Evolutionary conservation across 2,329 filamentous ascomycete genomes (phyloP).

Genomic region (Cordyceps cateniannulata): DNA sequence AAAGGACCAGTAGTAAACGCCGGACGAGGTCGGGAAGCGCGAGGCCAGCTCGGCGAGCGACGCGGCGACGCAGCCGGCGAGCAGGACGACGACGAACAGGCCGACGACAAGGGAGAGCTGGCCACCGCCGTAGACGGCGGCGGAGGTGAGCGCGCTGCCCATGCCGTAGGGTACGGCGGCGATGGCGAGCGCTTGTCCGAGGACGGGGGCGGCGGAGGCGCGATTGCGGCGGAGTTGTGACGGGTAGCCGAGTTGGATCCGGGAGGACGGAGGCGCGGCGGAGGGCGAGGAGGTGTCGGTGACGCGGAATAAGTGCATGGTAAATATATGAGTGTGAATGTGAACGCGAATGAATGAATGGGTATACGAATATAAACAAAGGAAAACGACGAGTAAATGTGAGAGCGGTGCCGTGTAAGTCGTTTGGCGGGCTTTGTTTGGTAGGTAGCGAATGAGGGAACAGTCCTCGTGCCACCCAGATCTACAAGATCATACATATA

Average conservation of each 20-base stretch:
- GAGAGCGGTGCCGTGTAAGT: no score
- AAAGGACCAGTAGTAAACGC: slow-evolving; percentile 15
- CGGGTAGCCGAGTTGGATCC: neutral
- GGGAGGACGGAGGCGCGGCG: no score
- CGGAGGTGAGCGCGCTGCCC: neutral
- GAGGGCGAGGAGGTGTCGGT: no score
- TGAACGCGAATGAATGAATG: no score
- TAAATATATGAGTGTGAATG: no score
- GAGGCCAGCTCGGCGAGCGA: slow-evolving; percentile 14
- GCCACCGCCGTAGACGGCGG: slow-evolving; percentile 4
- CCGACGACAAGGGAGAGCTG: slow-evolving; percentile 11
- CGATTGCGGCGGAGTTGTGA: neutral
- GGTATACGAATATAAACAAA: no score
- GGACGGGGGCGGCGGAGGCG: neutral
- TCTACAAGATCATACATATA: no score
- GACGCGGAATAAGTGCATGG: no score
- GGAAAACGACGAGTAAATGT: no score
- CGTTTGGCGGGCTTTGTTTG: no score
- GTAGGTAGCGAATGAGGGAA: no score
- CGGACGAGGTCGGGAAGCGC: slow-evolving; percentile 13
- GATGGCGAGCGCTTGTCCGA: neutral
- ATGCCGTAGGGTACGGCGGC: slow-evolving; percentile 7
- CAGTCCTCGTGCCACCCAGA: no score
- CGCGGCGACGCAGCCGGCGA: slow-evolving; percentile 9
- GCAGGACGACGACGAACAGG: slow-evolving; percentile 12